A percentile compares a stretch with the other conserved stretches of the same genome.
phyloP scores from a whole-genome alignment of 768 basidiomycete genomes.

The Xerocomellus chrysenteron region DNA sequence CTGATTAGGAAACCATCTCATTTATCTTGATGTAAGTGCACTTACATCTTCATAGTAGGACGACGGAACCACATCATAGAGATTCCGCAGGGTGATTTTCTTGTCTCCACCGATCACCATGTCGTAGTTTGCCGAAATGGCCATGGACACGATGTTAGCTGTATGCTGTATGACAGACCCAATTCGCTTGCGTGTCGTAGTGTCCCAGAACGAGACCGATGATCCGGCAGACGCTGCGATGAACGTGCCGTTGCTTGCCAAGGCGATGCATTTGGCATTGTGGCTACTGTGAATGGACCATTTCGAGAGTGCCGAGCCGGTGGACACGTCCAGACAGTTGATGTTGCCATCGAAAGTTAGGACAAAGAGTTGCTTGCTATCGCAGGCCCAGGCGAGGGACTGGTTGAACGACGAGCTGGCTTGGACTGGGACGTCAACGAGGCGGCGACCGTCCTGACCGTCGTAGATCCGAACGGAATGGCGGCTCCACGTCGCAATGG shows the following conservation, averaged over 20 bases:
- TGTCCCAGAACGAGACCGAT: conserved; percentile 10
- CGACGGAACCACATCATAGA: background rate
- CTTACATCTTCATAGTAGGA: conserved; percentile 5
- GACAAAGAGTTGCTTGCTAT: background rate
- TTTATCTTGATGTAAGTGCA: background rate
- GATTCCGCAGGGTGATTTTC: conserved; percentile 1
- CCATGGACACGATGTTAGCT: background rate
- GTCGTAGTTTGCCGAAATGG: conserved; percentile 3
- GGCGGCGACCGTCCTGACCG: background rate
- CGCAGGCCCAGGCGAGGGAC: conserved; percentile 2
- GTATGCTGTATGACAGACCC: background rate
- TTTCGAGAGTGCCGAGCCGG: background rate
- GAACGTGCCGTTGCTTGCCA: background rate
- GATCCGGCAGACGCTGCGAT: background rate
- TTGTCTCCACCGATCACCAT: background rate
- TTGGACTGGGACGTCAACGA: background rate
- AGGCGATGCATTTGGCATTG: background rate
- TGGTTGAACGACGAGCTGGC: background rate
- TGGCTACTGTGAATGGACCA: background rate
- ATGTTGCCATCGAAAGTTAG: background rate
- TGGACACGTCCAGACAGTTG: background rate
- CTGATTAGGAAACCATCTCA: background rate
- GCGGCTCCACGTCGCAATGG: background rate
- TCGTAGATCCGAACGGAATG: conserved; percentile 1
- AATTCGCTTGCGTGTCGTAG: background rate